Evolutionary conservation across 192 early-diverging fungal species (phyloP).

Genomic region (Geranomyces michiganensis): DNA sequence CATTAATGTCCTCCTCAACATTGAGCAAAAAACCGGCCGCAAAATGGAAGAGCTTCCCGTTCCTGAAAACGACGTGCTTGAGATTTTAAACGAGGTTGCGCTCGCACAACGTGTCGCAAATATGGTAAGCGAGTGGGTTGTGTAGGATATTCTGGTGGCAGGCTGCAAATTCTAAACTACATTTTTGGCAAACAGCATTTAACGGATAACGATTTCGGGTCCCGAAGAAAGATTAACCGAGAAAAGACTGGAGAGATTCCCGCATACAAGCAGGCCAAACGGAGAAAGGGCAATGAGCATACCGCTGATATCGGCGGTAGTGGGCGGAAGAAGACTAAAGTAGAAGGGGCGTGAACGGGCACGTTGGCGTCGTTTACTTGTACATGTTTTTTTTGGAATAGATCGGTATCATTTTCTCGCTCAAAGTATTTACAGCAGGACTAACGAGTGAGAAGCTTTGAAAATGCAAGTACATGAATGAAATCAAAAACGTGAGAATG

Average conservation of each 20-base stretch:
- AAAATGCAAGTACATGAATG: too few species aligned
- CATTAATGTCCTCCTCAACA: slow-evolving; percentile 84
- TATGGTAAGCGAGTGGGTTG: slow-evolving; percentile 76
- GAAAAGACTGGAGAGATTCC: slow-evolving; percentile 49
- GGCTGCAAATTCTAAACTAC: too few species aligned
- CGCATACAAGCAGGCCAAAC: neutral
- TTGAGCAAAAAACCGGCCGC: slow-evolving; percentile 81
- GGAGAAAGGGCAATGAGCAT: neutral
- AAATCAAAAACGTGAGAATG: too few species aligned
- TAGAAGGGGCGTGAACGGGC: too few species aligned
- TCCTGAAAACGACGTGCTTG: slow-evolving; percentile 81
- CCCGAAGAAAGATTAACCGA: slow-evolving; percentile 60
- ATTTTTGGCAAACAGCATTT: slow-evolving; percentile 51
- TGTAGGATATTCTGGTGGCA: too few species aligned
- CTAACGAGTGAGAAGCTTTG: too few species aligned
- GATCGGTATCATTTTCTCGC: too few species aligned
- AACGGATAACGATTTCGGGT: slow-evolving; percentile 63
- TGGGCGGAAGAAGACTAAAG: too few species aligned
- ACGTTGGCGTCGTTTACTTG: too few species aligned
- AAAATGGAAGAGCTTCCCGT: slow-evolving; percentile 79
- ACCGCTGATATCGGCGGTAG: too few species aligned
- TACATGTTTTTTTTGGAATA: too few species aligned
- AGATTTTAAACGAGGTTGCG: slow-evolving; percentile 80
- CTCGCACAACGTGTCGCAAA: slow-evolving; percentile 86
- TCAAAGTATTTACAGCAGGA: too few species aligned